phyloP scores from a whole-genome alignment of 352 stramenopile genomes.

The Pythium aquatile region DNA sequence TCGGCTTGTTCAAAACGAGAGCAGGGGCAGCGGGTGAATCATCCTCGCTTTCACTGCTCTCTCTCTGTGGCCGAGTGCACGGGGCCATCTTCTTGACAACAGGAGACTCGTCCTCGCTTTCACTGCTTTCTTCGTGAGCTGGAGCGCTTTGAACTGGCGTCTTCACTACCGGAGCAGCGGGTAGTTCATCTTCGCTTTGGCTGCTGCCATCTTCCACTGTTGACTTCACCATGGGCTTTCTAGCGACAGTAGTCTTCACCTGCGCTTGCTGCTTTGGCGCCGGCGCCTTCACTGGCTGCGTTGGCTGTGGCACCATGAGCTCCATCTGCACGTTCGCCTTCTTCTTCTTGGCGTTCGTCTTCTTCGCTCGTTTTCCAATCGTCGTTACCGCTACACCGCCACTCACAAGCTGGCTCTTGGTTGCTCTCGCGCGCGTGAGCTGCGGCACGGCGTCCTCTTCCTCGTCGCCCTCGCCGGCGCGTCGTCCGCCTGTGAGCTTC shows the following conservation, averaged over 20 bases:
- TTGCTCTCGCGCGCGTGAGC: conserved; percentile 13
- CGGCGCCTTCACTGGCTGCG: not conserved
- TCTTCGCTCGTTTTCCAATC: not conserved
- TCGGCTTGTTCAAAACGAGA: not conserved
- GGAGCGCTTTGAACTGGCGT: too few relatives aligned
- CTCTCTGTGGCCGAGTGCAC: too few relatives aligned
- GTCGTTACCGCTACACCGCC: not conserved
- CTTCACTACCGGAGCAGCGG: too few relatives aligned
- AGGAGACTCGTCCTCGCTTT: not conserved
- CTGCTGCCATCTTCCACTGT: not conserved
- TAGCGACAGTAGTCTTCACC: not conserved
- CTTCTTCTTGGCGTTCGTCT: conserved; percentile 25
- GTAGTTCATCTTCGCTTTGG: not conserved
- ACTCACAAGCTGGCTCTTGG: not conserved
- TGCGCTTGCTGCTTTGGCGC: not conserved
- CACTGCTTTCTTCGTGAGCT: not conserved
- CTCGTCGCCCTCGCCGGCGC: not conserved
- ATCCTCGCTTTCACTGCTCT: not conserved
- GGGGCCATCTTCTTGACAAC: too few relatives aligned
- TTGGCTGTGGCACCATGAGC: conserved; percentile 7
- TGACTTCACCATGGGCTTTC: not conserved
- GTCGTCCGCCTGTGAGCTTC: conserved; percentile 15
- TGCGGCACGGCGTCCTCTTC: conserved; percentile 16
- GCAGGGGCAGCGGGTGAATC: not conserved
- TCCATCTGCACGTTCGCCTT: conserved; percentile 18